These are phyloP conservation scores for Metarhizium sp. DNA, from an alignment of 2,329 filamentous ascomycete species.

Conservation along the genomic window DNA sequence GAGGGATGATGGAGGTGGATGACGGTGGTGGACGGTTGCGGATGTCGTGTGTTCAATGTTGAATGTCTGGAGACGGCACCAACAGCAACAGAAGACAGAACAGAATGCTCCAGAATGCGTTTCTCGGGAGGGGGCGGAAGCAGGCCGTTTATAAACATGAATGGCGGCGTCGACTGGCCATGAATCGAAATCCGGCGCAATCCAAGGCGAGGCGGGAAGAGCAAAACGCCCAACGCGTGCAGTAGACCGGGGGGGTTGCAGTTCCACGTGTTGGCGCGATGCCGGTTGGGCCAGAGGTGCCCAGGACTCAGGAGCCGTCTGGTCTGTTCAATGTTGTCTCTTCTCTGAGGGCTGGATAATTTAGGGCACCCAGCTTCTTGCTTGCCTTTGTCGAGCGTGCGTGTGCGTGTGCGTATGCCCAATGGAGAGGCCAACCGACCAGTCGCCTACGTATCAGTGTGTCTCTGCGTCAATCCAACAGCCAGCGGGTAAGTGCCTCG, in stretches of 20 bases:
- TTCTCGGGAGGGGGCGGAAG: background rate
- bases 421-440: background rate
- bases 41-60: background rate
- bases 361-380: background rate
- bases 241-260: background rate
- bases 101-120: background rate
- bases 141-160: slow-evolving; percentile 1
- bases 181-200: background rate
- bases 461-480: background rate
- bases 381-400: background rate
- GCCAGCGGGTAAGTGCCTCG: background rate
- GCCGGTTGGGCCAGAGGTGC: slow-evolving; percentile 2
- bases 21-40: too few species aligned
- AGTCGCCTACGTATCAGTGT: background rate
- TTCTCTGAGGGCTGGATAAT: too few species aligned
- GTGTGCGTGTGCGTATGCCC: background rate
- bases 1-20: too few species aligned
- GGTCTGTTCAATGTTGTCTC: too few species aligned
- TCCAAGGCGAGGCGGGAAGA: background rate
- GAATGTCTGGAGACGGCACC: background rate
- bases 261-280: slow-evolving; percentile 6
- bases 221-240: slow-evolving; percentile 5
- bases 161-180: background rate
- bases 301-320: background rate
- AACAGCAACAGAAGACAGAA: background rate